Evolutionary conservation across 805 yeast genomes (phyloP).

Genomic region (Spathaspora gorwiae): DNA sequence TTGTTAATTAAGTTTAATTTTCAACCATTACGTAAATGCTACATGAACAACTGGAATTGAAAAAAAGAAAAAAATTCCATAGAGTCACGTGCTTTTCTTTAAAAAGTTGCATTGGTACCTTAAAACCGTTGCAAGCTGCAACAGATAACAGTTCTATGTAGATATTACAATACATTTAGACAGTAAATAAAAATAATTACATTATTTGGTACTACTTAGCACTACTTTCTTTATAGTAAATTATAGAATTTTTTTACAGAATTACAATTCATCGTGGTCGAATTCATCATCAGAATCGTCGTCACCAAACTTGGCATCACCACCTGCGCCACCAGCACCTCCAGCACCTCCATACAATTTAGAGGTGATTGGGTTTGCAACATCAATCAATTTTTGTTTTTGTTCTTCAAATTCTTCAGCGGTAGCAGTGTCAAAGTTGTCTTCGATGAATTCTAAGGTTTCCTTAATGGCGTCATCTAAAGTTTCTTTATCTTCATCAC

Average conservation of each 20-base stretch:
- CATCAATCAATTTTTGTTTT: conserved; percentile 67
- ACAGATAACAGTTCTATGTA: too few relatives aligned
- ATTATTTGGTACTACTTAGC: too few relatives aligned
- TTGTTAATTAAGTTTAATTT: too few relatives aligned
- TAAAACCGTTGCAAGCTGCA: too few relatives aligned
- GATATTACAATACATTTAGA: too few relatives aligned
- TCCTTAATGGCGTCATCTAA: conserved; percentile 84
- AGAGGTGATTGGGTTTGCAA: conserved; percentile 89
- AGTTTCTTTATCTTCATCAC: conserved; percentile 88
- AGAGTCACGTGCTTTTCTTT: too few relatives aligned
- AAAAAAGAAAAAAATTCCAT: too few relatives aligned
- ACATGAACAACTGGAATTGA: too few relatives aligned
- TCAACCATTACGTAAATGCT: too few relatives aligned
- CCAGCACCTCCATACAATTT: conserved; percentile 47
- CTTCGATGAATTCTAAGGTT: conserved; percentile 83
- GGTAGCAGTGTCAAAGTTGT: conserved; percentile 73
- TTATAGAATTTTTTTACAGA: neutral
- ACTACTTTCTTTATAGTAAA: neutral
- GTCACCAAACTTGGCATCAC: conserved; percentile 36
- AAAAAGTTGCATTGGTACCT: too few relatives aligned
- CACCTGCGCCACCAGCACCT: conserved; percentile 45
- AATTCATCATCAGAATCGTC: conserved; percentile 41
- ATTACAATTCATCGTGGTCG: conserved; percentile 43
- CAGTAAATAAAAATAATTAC: too few relatives aligned
- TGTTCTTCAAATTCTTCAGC: conserved; percentile 93